A percentile compares a stretch with the other conserved stretches of the same genome.
Evolutionary conservation across 106 monocot genomes (phyloP).

Genomic region (Alisma plantagoaquatica): DNA sequence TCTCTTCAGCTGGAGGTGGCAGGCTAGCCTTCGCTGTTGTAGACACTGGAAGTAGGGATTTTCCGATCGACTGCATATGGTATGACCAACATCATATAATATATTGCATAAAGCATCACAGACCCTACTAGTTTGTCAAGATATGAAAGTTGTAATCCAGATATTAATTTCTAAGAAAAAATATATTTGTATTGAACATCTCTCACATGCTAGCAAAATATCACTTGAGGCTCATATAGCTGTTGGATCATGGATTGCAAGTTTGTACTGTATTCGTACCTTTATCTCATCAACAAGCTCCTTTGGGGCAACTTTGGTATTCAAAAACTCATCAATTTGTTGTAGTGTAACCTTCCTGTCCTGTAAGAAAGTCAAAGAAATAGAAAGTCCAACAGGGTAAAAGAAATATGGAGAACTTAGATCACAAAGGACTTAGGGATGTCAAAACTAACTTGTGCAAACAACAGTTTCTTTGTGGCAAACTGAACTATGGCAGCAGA

Average conservation of each 20-base stretch:
- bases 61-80: conserved; percentile 43
- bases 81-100: background rate
- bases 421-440: background rate
- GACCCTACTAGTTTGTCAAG: background rate
- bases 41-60: conserved; percentile 38
- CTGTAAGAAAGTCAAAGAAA: conserved; percentile 15
- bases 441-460: conserved; percentile 54
- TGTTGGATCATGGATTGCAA: background rate
- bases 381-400: background rate
- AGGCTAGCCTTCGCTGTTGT: conserved; percentile 14
- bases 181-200: background rate
- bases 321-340: conserved; percentile 81
- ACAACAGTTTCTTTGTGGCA: conserved; percentile 65
- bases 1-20: conserved; percentile 26
- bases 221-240: background rate
- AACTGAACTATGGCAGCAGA: conserved; percentile 85
- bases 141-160: background rate
- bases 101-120: background rate
- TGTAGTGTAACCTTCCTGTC: conserved; percentile 68
- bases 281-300: conserved; percentile 91
- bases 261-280: conserved; percentile 18
- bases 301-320: conserved; percentile 85
- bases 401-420: background rate
- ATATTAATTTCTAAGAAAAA: background rate
- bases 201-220: too few relatives aligned